Evolutionary conservation across 1,284 basidiomycete species (phyloP).

Genomic region (Malassezia furfur): DNA sequence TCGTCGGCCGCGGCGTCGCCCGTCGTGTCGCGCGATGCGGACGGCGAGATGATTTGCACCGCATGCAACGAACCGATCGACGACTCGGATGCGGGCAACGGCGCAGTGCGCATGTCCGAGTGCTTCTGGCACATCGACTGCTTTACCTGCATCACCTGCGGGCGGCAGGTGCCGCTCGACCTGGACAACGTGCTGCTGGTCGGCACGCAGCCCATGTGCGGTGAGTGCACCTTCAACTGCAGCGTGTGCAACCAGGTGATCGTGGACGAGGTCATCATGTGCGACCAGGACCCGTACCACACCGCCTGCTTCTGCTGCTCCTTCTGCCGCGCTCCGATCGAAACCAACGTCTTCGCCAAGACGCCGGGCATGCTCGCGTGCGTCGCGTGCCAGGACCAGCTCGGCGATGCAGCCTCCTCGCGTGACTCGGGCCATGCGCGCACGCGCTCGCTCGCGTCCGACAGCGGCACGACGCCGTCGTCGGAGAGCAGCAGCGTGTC

Average conservation of each 20-base stretch:
- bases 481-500: not conserved
- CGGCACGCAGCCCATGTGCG: conserved; percentile 15
- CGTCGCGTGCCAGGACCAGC: not conserved
- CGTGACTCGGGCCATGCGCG: not conserved
- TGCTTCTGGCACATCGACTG: conserved; percentile 13
- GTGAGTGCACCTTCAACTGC: conserved; percentile 9
- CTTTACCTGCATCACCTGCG: conserved; percentile 15
- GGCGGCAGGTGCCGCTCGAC: conserved; percentile 3
- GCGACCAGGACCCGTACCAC: conserved; percentile 17
- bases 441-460: not conserved
- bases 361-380: not conserved
- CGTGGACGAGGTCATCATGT: conserved; percentile 13
- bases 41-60: not conserved
- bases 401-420: not conserved
- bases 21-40: not conserved
- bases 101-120: conserved; percentile 14
- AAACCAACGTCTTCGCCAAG: conserved; percentile 3
- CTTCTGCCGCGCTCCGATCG: conserved; percentile 1
- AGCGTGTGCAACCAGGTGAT: conserved; percentile 6
- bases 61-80: conserved; percentile 3
- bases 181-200: conserved; percentile 17
- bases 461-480: too few relatives aligned
- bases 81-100: conserved; percentile 1
- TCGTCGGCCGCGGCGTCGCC: not conserved
- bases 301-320: conserved; percentile 11